Base-by-base conservation (phyloP, 2,329 filamentous ascomycete species). In the Fusarium dimerum region DNA sequence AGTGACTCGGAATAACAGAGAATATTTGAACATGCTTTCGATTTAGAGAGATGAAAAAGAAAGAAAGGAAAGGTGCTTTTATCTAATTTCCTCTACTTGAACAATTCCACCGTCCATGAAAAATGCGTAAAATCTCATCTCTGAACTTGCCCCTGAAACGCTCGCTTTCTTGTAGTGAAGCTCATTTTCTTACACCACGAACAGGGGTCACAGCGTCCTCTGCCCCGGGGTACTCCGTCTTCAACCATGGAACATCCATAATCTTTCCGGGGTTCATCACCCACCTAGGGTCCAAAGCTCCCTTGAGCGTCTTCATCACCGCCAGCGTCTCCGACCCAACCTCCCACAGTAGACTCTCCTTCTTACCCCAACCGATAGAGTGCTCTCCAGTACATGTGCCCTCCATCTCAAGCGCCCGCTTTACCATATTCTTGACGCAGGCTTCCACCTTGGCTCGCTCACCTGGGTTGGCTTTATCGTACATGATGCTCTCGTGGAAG, bases 251-350 rank as follows among this genome's bases (percentile, higher is more conserved):
- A 16, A 83, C 75, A 60, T 95, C 89, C 72, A 96, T 92, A 57
- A 96, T 93, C 76, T 96, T 96, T 1, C 91, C 91, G 0, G 92
- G 92, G 62, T 96, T 96, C 83, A 96, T 83, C 51, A 96, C 83
- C 89, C 92, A 95, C 45, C 86, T 73, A 1, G 92, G 92, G 75
- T 96, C 92, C 43, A 96, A 75, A 10, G 90, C 84, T n/a, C 76
- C 71, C 73, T 96, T 96, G 69, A 96, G 85, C 56, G 82, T 85
- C 66, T 84, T 87, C 92, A 96, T 96, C 18, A 95, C 87, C 16
- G 82, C 86, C 53, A 96, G 78, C 0, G 92, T 95, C 51, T 90
- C 89, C 3, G 83, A 74, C 0, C 92, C 92, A 16, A 96, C 82
- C 71, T 96, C 92, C 68, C 87, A 85, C 30, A 90, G 71, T 43